Evolutionary conservation across 805 yeast genomes (phyloP), one percentile per base, ranked within the genome.

Genomic region (Hanseniaspora guilliermondii): DNA sequence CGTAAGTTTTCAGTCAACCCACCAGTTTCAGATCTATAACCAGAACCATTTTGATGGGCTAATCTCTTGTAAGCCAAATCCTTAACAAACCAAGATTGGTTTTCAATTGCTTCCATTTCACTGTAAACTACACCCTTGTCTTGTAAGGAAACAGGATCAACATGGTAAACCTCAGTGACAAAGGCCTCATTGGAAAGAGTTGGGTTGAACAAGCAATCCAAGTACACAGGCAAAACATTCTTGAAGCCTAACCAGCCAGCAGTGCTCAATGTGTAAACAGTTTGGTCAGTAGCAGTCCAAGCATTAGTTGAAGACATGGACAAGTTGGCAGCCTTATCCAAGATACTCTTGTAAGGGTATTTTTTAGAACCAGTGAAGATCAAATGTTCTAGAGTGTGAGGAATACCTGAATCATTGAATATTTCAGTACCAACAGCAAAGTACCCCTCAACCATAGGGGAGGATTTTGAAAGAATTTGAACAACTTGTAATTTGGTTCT

Each of bases 211-310:
- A 93, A 68, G 65, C 93, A 97, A 64, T 93, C 97, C 59, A 93
- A 68, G 65, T 91, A 93, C 3, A 88, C 82, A 0, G 98, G 97
- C 32, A 93, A 74, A 30, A 93, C 70, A 57, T 81, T 76, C 48
- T 77, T 78, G 69, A 93, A 93, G 0, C 97, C 97, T 55, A 86
- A 87, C 96, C 96, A 89, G 9, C 97, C 97, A 0, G 97, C 97
- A 38, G 95, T 81, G 8, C 84, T 77, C 55, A 93, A 72, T 2
- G 96, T 87, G 62, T 93, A 93, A 1, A 88, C 96, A 0, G 98
- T 93, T 64, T 87, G 95, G 68, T 93, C 97, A 4, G 93, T 87
- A 0, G 84, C 87, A 0, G 98, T 93, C 96, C 96, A 89, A 0
- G 98, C 98, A 64, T 93, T 93, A 0, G 97, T 93, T 5, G 80